These are phyloP conservation scores for Shiraia sp. DNA, from an alignment of 2,329 filamentous ascomycete species.

Conservation along the genomic window DNA sequence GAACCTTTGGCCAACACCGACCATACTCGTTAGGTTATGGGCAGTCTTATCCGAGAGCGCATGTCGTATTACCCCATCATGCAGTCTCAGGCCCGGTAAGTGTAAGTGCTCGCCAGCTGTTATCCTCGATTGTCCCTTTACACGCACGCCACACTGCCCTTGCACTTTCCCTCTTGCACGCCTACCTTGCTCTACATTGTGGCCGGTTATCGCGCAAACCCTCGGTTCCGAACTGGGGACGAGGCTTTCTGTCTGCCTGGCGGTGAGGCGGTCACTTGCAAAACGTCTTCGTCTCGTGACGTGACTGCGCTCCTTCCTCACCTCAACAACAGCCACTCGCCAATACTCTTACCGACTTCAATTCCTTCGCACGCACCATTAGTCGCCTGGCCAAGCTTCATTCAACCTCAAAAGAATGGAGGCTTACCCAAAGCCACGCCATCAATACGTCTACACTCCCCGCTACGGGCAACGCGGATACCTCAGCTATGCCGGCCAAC, in stretches of 20 bases:
- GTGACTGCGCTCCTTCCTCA: conserved; percentile 3
- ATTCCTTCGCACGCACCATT: not conserved
- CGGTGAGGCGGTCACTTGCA: conserved; percentile 1
- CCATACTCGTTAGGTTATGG: conserved; percentile 16
- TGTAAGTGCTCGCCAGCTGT: not conserved
- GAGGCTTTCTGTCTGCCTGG: conserved; percentile 7
- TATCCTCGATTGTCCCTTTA: too few relatives aligned
- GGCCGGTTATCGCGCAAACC: conserved; percentile 1
- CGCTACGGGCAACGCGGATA: conserved; percentile 34
- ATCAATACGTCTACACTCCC: conserved; percentile 36
- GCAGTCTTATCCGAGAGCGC: conserved; percentile 16
- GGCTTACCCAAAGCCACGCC: conserved; percentile 34
- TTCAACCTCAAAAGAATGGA: conserved; percentile 16
- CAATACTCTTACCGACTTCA: not conserved
- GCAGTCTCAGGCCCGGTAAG: conserved; percentile 30
- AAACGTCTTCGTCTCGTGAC: conserved; percentile 14
- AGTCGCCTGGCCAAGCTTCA: not conserved
- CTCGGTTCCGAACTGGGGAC: conserved; percentile 1
- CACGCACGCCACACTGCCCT: too few relatives aligned
- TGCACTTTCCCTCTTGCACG: conserved; percentile 13
- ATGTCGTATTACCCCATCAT: conserved; percentile 21
- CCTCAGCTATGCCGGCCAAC: conserved; percentile 31
- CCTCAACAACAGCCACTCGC: conserved; percentile 2
- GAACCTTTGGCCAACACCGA: too few relatives aligned
- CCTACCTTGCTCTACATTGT: conserved; percentile 7